Percentiles rank a stretch among this genome's conserved stretches.
Evolutionary conservation across 1,284 basidiomycete genomes (phyloP).

Genomic region (Singerocomus rubriflavus): DNA sequence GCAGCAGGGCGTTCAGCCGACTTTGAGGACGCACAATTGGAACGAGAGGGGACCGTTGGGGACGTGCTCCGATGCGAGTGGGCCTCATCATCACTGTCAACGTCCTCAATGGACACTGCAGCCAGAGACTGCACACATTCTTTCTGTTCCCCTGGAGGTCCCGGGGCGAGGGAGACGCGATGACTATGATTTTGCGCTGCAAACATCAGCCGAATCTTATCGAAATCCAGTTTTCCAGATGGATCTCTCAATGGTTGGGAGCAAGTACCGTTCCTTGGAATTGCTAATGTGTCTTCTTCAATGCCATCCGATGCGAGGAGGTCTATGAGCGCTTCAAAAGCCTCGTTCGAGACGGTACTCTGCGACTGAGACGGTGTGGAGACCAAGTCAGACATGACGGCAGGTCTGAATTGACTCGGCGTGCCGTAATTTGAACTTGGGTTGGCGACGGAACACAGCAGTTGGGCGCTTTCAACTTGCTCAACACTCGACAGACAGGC

Average conservation of each 20-base stretch:
- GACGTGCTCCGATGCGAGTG: slow-evolving; percentile 8
- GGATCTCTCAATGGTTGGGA: slow-evolving; percentile 22
- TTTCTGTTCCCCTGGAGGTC: neutral
- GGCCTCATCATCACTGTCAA: slow-evolving; percentile 21
- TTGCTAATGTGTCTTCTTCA: slow-evolving; percentile 13
- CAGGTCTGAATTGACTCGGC: too few relatives aligned
- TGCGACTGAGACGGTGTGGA: slow-evolving; percentile 24
- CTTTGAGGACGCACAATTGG: slow-evolving; percentile 19
- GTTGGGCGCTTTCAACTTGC: neutral
- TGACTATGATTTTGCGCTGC: slow-evolving; percentile 11
- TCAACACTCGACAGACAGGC: neutral
- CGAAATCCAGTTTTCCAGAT: slow-evolving; percentile 32
- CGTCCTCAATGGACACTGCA: slow-evolving; percentile 3
- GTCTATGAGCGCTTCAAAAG: slow-evolving; percentile 35
- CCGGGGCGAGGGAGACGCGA: neutral
- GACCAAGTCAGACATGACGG: slow-evolving; percentile 25
- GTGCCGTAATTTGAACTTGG: slow-evolving; percentile 13
- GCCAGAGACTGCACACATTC: neutral
- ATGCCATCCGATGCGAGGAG: slow-evolving; percentile 32
- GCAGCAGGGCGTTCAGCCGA: neutral
- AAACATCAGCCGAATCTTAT: slow-evolving; percentile 32
- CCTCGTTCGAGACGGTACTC: slow-evolving; percentile 24
- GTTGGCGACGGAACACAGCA: neutral
- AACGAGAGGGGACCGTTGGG: slow-evolving; percentile 14
- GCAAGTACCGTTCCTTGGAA: neutral